phyloP scores from a whole-genome alignment of 805 yeast species.

The Candida pseudoglaebosa region DNA sequence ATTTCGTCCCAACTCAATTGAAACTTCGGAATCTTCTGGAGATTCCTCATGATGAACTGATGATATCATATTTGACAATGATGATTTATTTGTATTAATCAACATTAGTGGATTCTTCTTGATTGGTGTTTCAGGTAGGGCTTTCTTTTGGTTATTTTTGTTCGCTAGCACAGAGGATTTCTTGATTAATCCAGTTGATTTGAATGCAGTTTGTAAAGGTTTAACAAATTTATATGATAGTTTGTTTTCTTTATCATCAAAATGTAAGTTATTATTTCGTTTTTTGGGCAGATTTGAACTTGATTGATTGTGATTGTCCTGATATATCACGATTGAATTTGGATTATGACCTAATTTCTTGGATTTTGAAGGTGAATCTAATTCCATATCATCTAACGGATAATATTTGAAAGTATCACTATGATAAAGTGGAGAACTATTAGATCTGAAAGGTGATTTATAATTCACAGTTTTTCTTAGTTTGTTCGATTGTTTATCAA shows the following conservation, averaged over 20 bases:
- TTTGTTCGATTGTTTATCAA: constrained; percentile 10
- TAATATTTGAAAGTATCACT: constrained; percentile 18
- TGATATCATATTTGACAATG: constrained; percentile 16
- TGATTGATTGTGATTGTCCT: constrained; percentile 14
- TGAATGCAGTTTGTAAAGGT: constrained; percentile 82
- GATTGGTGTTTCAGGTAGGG: constrained; percentile 43
- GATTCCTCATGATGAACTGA: constrained; percentile 17
- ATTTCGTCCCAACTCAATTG: constrained; percentile 41
- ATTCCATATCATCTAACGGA: constrained; percentile 24
- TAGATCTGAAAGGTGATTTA: constrained; percentile 2
- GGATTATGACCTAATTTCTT: constrained; percentile 17
- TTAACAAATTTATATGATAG: constrained; percentile 61
- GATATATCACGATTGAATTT: constrained; percentile 20
- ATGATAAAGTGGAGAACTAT: neutral
- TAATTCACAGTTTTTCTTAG: constrained; percentile 11
- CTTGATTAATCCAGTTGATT: constrained; percentile 67
- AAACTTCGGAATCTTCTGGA: constrained; percentile 21
- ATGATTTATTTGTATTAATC: constrained; percentile 20
- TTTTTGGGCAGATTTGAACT: neutral
- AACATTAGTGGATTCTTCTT: constrained; percentile 39
- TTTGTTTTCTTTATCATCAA: constrained; percentile 37
- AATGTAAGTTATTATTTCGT: neutral
- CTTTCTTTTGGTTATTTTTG: constrained; percentile 8
- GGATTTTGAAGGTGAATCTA: constrained; percentile 29
- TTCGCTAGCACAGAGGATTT: constrained; percentile 29